Percentiles rank a stretch among this genome's conserved stretches.
These are phyloP conservation scores for Didymella arachidicola DNA, from an alignment of 2,329 filamentous ascomycete genomes.

Conservation along the genomic window DNA sequence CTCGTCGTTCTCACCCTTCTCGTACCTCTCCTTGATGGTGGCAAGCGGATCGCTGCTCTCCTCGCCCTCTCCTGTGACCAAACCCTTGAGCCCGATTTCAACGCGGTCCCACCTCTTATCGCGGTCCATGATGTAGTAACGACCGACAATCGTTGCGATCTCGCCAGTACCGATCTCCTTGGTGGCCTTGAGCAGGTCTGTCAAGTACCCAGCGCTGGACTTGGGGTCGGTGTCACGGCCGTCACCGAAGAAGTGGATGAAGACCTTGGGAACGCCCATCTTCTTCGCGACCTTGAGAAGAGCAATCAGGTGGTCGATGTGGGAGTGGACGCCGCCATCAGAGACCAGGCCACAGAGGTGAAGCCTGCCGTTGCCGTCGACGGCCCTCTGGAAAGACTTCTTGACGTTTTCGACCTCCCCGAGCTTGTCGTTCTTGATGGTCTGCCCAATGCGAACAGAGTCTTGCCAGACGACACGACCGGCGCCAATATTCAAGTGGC, in stretches of 20 bases:
- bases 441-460: slow-evolving; percentile 91
- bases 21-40: slow-evolving; percentile 87
- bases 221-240: slow-evolving; percentile 98
- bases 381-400: slow-evolving; percentile 78
- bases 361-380: slow-evolving; percentile 87
- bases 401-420: slow-evolving; percentile 79
- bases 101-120: slow-evolving; percentile 99
- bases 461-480: slow-evolving; percentile 98
- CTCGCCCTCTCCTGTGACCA: slow-evolving; percentile 88
- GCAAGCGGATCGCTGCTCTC: slow-evolving; percentile 82
- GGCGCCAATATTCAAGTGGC: slow-evolving; percentile 97
- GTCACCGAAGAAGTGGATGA: slow-evolving; percentile 99
- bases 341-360: slow-evolving; percentile 93
- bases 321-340: slow-evolving; percentile 94
- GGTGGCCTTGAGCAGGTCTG: slow-evolving; percentile 79
- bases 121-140: slow-evolving; percentile 99
- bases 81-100: slow-evolving; percentile 85
- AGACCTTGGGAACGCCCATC: slow-evolving; percentile 85
- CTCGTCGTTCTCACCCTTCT: slow-evolving; percentile 89
- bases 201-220: slow-evolving; percentile 85
- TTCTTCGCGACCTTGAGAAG: slow-evolving; percentile 91
- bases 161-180: slow-evolving; percentile 87
- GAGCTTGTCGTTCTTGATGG: slow-evolving; percentile 84
- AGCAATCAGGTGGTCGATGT: slow-evolving; percentile 90
- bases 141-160: slow-evolving; percentile 90